phyloP scores from a whole-genome alignment of 306 rosid genomes.

The Abrus precatorius region DNA sequence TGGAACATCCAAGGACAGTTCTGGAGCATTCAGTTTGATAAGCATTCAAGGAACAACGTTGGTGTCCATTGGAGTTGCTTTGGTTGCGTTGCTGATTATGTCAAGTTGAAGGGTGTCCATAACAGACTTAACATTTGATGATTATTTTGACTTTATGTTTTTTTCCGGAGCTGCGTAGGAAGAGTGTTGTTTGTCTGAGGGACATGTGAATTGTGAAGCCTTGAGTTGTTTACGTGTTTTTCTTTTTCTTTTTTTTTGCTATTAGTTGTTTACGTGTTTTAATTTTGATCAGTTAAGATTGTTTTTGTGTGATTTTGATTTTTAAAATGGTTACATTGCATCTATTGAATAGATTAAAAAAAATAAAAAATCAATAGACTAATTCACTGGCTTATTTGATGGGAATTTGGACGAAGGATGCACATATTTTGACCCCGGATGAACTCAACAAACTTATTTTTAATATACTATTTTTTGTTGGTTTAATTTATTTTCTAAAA shows the following conservation, averaged over 20 bases:
- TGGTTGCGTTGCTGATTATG: not conserved
- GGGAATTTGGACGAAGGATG: too few relatives aligned
- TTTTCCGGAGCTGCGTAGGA: not conserved
- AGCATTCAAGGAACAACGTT: slow-evolving; percentile 34
- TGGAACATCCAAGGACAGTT: slow-evolving; percentile 36
- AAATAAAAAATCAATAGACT: too few relatives aligned
- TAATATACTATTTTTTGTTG: too few relatives aligned
- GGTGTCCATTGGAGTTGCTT: slow-evolving; percentile 41
- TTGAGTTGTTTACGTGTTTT: not conserved
- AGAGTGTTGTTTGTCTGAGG: not conserved
- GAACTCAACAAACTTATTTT: too few relatives aligned
- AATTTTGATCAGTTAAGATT: slow-evolving; percentile 9
- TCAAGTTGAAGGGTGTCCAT: slow-evolving; percentile 11
- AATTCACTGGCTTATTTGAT: too few relatives aligned
- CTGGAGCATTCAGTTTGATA: slow-evolving; percentile 18
- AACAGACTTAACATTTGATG: slow-evolving; percentile 1
- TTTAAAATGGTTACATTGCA: too few relatives aligned
- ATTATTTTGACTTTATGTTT: slow-evolving; percentile 5
- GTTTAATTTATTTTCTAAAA: too few relatives aligned
- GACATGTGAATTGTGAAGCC: not conserved
- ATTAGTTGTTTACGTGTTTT: not conserved
- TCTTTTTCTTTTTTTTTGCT: not conserved
- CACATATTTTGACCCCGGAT: too few relatives aligned
- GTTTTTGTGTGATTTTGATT: slow-evolving; percentile 16
- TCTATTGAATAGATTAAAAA: too few relatives aligned